phyloP scores from a whole-genome alignment of 2,329 filamentous ascomycete species.

The Coniochaeta hoffmannii region DNA sequence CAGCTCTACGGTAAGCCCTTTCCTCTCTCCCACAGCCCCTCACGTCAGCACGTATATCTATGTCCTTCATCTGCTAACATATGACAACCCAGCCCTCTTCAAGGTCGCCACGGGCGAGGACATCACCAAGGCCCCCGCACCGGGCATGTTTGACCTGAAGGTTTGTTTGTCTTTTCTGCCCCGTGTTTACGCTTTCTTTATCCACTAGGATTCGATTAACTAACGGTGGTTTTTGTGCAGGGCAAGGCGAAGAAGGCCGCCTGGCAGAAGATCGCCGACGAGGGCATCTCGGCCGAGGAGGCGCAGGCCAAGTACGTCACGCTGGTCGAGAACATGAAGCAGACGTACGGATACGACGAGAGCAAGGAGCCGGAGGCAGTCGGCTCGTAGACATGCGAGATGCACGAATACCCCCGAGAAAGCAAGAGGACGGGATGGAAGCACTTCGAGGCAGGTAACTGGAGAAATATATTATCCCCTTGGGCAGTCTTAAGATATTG shows the following conservation, averaged over 20 bases:
- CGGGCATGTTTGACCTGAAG: constrained; percentile 66
- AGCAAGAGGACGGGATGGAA: not conserved
- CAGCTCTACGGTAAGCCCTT: constrained; percentile 49
- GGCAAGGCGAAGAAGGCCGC: constrained; percentile 73
- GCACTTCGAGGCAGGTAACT: too few species aligned
- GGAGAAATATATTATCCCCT: not conserved
- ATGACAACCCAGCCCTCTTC: constrained; percentile 39
- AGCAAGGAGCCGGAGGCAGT: constrained; percentile 57
- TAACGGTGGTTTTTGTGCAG: too few species aligned
- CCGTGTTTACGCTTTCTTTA: too few species aligned
- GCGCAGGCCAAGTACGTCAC: constrained; percentile 74
- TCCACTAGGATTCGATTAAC: too few species aligned
- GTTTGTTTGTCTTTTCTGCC: constrained; percentile 33
- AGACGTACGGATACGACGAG: constrained; percentile 58
- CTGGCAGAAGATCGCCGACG: constrained; percentile 66
- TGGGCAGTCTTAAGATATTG: too few species aligned
- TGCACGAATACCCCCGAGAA: not conserved
- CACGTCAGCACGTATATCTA: too few species aligned
- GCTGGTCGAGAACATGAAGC: constrained; percentile 65
- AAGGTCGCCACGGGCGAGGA: constrained; percentile 53
- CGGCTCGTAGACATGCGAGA: constrained; percentile 12
- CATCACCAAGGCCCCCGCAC: constrained; percentile 45
- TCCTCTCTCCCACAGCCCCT: not conserved
- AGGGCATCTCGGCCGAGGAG: constrained; percentile 51
- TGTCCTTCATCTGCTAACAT: not conserved